Conservation (phyloP, 768 basidiomycete species). For the Lactifluus volemus region DNA sequence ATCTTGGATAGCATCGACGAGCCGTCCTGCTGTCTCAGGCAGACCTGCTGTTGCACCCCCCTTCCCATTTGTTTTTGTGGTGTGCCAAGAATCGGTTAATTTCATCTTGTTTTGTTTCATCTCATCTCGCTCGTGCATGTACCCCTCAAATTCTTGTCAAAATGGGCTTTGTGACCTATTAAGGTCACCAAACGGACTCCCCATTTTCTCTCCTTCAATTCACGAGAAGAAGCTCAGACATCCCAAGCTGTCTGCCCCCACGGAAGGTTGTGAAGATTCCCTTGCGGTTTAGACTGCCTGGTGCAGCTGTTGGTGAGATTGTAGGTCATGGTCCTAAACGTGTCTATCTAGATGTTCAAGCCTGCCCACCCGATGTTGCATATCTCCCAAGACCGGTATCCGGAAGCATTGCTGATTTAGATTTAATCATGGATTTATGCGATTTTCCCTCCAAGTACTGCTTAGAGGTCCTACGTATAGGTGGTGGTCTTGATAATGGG, state of each 20-base stretch:
- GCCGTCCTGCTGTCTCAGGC: too few relatives aligned
- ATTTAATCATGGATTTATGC: constrained; percentile 87
- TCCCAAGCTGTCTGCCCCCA: constrained; percentile 43
- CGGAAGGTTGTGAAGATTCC: constrained; percentile 38
- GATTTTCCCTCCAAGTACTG: constrained; percentile 92
- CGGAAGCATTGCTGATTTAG: constrained; percentile 82
- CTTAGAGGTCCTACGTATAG: constrained; percentile 83
- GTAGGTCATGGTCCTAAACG: constrained; percentile 71
- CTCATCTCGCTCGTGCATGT: constrained; percentile 25
- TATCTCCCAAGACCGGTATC: constrained; percentile 84
- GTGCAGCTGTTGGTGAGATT: constrained; percentile 46
- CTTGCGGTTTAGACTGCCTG: constrained; percentile 38
- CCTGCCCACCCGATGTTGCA: constrained; percentile 51
- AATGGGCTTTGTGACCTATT: constrained; percentile 39
- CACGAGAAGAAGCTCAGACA: constrained; percentile 57
- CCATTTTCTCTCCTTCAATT: constrained; percentile 46
- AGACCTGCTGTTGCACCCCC: too few relatives aligned
- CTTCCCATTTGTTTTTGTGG: too few relatives aligned
- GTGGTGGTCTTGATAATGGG: constrained; percentile 80
- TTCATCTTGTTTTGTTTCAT: background rate
- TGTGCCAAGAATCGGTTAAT: too few relatives aligned
- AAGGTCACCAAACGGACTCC: constrained; percentile 36
- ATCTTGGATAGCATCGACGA: too few relatives aligned
- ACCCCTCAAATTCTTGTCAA: constrained; percentile 39
- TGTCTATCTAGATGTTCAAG: constrained; percentile 64